phyloP scores from a whole-genome alignment of 2,329 filamentous ascomycete genomes.

The Epichloe aotearoae region DNA sequence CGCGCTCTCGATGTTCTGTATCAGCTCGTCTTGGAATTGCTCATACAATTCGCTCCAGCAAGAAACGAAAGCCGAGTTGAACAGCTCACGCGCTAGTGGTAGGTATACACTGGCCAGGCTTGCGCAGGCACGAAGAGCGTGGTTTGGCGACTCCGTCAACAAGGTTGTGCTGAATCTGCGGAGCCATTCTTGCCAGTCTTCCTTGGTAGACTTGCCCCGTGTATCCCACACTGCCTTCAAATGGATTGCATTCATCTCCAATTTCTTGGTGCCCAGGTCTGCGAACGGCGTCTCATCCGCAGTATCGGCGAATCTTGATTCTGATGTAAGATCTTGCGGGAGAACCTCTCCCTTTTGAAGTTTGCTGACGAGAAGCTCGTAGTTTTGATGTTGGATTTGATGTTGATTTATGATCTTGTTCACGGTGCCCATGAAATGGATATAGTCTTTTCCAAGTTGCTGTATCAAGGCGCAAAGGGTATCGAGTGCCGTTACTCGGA shows the following conservation, averaged over 20 bases:
- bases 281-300: conserved; percentile 69
- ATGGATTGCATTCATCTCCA: conserved; percentile 95
- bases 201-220: conserved; percentile 88
- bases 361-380: conserved; percentile 83
- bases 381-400: conserved; percentile 80
- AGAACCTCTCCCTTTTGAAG: conserved; percentile 87
- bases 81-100: conserved; percentile 81
- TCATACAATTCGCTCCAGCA: conserved; percentile 98
- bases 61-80: conserved; percentile 97
- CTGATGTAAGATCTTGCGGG: conserved; percentile 87
- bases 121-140: conserved; percentile 85
- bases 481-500: conserved; percentile 77
- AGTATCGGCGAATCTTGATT: conserved; percentile 64
- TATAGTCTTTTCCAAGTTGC: conserved; percentile 87
- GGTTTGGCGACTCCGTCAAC: conserved; percentile 88
- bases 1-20: conserved; percentile 88
- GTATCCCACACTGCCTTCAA: conserved; percentile 96
- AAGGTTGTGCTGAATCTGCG: conserved; percentile 91
- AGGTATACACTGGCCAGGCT: conserved; percentile 83
- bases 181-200: conserved; percentile 99
- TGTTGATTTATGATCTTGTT: conserved; percentile 73
- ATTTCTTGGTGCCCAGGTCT: conserved; percentile 81
- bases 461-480: conserved; percentile 92
- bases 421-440: conserved; percentile 86
- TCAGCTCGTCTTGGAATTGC: conserved; percentile 91